Base-by-base conservation (phyloP, 2,329 filamentous ascomycete species). In the Penicillium sp. region DNA sequence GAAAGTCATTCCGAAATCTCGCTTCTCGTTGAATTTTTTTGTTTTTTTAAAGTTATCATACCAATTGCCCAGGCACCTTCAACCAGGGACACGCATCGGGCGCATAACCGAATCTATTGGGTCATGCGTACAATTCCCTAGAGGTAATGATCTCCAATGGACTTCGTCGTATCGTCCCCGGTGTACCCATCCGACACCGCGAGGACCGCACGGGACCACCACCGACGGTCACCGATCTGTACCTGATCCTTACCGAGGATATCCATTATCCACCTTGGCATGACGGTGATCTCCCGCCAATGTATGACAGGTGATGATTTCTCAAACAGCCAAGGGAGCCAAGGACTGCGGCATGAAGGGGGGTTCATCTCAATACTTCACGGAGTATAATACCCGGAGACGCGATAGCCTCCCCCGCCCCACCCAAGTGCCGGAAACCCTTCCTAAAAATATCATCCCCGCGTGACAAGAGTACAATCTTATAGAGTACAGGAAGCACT, bases 101-200 rank as follows among this genome's bases (percentile, higher is more conserved):
- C 33, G 31, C n/a, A 37, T 41, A 6, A 2, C 44, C 33, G 45
- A 57, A 52, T 39, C 19, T 27, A 22, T 48, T 48, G n/a, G 56
- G 62, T 65, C 60, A 65, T 63, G 63, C 41, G 60, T 64, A 29
- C 44, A 43, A 45, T 37, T 58, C 63, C 50, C 63, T 62, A 62
- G 59, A 59, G 63, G 61, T 59, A 65, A 57, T 52, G 63, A 65
- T 65, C 63, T 59, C 53, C 58, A 56, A 8, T 45, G n/a, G 27
- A 29, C 27, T 22, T 19, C 39, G 27, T 29, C 6, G n/a, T 19
- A 10, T 19, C 19, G 24, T 13, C 27, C 50, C 52, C 56, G 56
- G 56, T 59, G 53, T 52, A 27, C 39, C 46, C 45, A 39, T 55
- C 55, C 47, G 56, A 56, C 33, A 55, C 57, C 50, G 53, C 45